Conservation (phyloP, 73 alveolate species). For the Paramecium sonneborni region DNA sequence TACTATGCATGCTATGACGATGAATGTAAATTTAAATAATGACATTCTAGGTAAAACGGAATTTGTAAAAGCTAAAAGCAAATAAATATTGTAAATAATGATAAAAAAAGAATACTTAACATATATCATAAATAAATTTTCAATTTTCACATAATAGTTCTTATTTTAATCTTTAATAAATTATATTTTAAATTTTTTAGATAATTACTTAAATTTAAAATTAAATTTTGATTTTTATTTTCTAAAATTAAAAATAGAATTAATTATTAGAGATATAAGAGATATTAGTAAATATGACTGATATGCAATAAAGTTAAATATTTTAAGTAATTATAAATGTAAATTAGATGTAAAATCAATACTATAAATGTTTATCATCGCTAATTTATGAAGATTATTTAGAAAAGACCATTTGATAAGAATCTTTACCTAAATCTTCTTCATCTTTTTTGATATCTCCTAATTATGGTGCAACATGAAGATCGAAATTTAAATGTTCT, state of each 20-base stretch:
- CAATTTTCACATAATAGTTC: no score
- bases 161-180: no score
- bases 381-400: not conserved
- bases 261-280: no score
- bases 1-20: constrained; percentile 39
- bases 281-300: no score
- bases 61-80: not conserved
- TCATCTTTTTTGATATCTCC: not conserved
- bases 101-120: not conserved
- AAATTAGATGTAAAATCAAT: not conserved
- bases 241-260: no score
- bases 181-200: no score
- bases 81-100: constrained; percentile 2
- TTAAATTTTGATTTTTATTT: no score
- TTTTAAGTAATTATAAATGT: not conserved
- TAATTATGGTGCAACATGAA: not conserved
- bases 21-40: not conserved
- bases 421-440: not conserved
- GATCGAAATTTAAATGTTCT: not conserved
- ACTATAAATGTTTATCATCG: not conserved
- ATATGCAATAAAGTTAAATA: no score
- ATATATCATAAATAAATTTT: not conserved
- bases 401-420: not conserved
- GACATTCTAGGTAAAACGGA: not conserved
- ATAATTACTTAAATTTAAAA: no score